Conservation (phyloP, 129 eudicot genomes). For the Silybum marianum region DNA sequence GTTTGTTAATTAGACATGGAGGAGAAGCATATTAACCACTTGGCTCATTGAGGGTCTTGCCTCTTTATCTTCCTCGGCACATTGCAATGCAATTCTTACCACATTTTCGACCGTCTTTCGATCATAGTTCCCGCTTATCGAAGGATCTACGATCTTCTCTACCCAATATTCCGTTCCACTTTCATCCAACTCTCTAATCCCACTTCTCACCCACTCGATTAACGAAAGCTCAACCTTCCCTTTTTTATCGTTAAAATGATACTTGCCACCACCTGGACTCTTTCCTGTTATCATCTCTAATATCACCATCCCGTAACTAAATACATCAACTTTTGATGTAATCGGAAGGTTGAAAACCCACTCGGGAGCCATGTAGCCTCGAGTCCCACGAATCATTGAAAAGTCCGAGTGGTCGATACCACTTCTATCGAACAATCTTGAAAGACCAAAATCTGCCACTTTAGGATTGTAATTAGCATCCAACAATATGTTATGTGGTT, state of each 20-base stretch:
- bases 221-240: neutral
- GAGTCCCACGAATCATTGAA: slow-evolving; percentile 37
- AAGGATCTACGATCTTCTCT: slow-evolving; percentile 20
- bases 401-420: slow-evolving; percentile 2
- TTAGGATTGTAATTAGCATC: slow-evolving; percentile 30
- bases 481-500: slow-evolving; percentile 38
- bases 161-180: neutral
- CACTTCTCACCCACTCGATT: slow-evolving; percentile 23
- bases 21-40: slow-evolving; percentile 32
- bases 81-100: slow-evolving; percentile 28
- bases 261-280: neutral
- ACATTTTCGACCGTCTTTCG: neutral
- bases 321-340: slow-evolving; percentile 32
- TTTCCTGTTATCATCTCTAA: slow-evolving; percentile 28
- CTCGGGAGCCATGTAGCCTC: slow-evolving; percentile 43
- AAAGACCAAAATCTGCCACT: slow-evolving; percentile 37
- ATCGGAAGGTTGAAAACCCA: slow-evolving; percentile 34
- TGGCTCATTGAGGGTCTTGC: slow-evolving; percentile 45
- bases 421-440: slow-evolving; percentile 16
- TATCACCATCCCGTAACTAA: slow-evolving; percentile 33
- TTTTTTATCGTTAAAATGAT: neutral
- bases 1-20: neutral
- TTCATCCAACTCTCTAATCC: neutral
- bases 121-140: slow-evolving; percentile 9
- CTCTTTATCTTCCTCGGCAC: slow-evolving; percentile 32